These are phyloP conservation scores for Verticillium klebahnii DNA, from an alignment of 2,329 filamentous ascomycete genomes.

Conservation along the genomic window DNA sequence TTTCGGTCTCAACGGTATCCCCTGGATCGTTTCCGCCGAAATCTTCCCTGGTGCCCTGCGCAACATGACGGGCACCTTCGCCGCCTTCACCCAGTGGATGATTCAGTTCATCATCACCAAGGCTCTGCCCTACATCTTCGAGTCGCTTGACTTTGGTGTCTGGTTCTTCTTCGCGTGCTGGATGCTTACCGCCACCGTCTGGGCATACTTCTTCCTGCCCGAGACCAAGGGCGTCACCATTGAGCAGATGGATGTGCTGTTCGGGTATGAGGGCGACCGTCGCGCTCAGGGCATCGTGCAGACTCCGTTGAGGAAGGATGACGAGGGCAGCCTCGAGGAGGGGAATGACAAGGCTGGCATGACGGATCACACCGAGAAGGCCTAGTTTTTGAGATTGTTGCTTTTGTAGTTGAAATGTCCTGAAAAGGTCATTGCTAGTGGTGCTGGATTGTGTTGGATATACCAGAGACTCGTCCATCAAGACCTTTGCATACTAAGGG, in stretches of 20 bases:
- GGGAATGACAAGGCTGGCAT: background rate
- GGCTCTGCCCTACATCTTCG: conserved; percentile 39
- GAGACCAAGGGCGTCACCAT: conserved; percentile 52
- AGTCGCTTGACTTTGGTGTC: conserved; percentile 40
- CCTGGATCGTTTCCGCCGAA: conserved; percentile 40
- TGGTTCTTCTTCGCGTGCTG: conserved; percentile 54
- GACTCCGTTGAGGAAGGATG: background rate
- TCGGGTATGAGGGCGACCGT: conserved; percentile 11
- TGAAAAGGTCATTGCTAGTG: no score
- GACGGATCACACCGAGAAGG: background rate
- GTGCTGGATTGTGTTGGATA: no score
- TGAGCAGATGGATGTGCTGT: conserved; percentile 42
- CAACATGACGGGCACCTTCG: conserved; percentile 34
- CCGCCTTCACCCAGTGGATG: conserved; percentile 35
- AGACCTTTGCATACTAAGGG: no score
- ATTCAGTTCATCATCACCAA: conserved; percentile 38
- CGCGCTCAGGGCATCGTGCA: background rate
- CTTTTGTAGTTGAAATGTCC: no score
- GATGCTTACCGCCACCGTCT: conserved; percentile 42
- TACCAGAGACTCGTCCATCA: no score
- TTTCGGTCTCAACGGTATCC: conserved; percentile 39
- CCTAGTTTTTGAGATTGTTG: background rate
- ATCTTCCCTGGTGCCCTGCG: conserved; percentile 39
- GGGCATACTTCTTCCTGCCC: conserved; percentile 47
- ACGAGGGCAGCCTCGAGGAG: conserved; percentile 7